Percentiles rank a stretch among this genome's conserved stretches.
Evolutionary conservation across 129 eudicot genomes (phyloP).

Genomic region (Smallanthus sonchifolius): DNA sequence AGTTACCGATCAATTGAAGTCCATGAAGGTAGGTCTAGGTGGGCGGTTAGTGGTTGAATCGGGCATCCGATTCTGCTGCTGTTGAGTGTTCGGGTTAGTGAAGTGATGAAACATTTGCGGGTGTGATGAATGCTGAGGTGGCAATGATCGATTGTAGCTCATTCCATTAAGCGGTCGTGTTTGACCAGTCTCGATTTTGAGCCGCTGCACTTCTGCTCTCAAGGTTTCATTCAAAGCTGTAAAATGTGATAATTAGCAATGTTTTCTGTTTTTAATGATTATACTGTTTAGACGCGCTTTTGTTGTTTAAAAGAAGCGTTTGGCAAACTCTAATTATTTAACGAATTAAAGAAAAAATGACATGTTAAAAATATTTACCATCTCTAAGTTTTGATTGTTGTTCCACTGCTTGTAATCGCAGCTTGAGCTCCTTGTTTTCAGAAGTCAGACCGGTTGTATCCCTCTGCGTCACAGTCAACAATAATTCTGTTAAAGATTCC

Average conservation of each 20-base stretch:
- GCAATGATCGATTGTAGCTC: conserved; percentile 38
- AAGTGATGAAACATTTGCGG: conserved; percentile 34
- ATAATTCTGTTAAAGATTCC: neutral
- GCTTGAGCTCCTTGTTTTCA: conserved; percentile 85
- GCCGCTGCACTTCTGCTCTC: conserved; percentile 82
- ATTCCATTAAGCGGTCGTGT: conserved; percentile 53
- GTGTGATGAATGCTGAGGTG: conserved; percentile 42
- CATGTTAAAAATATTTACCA: conserved; percentile 39
- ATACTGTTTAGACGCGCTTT: neutral
- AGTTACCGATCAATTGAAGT: conserved; percentile 37
- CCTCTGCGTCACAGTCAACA: conserved; percentile 44
- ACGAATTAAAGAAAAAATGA: neutral
- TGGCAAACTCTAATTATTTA: neutral
- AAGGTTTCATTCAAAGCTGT: conserved; percentile 82
- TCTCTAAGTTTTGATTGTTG: conserved; percentile 89
- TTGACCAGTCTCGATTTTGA: conserved; percentile 76
- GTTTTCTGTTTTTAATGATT: neutral
- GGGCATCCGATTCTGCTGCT: conserved; percentile 40
- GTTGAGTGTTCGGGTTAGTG: conserved; percentile 29
- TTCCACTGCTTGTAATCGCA: conserved; percentile 86
- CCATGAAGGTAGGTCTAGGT: conserved; percentile 57
- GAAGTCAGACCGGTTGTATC: conserved; percentile 68
- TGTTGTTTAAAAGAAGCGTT: neutral
- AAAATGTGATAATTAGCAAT: neutral
- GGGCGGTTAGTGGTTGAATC: conserved; percentile 35